phyloP scores from a whole-genome alignment of 345 rosid species.

The Eucalyptus pumila region DNA sequence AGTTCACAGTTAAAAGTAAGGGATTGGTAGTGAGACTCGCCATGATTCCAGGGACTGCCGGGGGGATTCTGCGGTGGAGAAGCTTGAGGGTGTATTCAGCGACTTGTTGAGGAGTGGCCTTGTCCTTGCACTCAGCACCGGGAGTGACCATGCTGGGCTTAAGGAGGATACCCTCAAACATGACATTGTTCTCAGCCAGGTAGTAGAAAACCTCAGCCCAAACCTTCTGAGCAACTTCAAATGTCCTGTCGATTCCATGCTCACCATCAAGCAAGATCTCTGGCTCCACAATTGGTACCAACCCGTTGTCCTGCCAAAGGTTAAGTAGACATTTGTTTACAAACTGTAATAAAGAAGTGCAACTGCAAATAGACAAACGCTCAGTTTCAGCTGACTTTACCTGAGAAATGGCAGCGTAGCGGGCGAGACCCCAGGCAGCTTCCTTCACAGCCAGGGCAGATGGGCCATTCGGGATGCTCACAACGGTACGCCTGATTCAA shows the following conservation, averaged over 20 bases:
- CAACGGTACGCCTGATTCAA: constrained; percentile 13
- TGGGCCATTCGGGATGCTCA: constrained; percentile 35
- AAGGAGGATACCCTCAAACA: constrained; percentile 24
- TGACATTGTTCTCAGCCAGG: constrained; percentile 14
- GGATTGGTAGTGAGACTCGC: not conserved
- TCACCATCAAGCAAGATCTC: constrained; percentile 26
- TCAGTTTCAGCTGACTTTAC: not conserved
- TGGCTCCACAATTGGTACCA: constrained; percentile 24
- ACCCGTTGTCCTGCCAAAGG: constrained; percentile 7
- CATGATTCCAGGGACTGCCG: constrained; percentile 14
- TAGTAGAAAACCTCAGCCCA: constrained; percentile 20
- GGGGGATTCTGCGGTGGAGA: constrained; percentile 5
- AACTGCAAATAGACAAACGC: not conserved
- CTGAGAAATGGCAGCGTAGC: constrained; percentile 22
- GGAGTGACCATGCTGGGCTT: constrained; percentile 26
- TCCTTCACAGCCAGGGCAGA: constrained; percentile 23
- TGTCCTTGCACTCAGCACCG: constrained; percentile 19
- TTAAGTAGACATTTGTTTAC: not conserved
- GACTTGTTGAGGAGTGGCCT: constrained; percentile 11
- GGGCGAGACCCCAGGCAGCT: constrained; percentile 24
- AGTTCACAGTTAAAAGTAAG: not conserved
- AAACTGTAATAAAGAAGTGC: not conserved
- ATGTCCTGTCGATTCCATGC: constrained; percentile 13
- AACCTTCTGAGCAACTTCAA: constrained; percentile 17
- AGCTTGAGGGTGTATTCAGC: constrained; percentile 14